Conservation (phyloP, 73 alveolate genomes). For the Stentor roeselii region DNA sequence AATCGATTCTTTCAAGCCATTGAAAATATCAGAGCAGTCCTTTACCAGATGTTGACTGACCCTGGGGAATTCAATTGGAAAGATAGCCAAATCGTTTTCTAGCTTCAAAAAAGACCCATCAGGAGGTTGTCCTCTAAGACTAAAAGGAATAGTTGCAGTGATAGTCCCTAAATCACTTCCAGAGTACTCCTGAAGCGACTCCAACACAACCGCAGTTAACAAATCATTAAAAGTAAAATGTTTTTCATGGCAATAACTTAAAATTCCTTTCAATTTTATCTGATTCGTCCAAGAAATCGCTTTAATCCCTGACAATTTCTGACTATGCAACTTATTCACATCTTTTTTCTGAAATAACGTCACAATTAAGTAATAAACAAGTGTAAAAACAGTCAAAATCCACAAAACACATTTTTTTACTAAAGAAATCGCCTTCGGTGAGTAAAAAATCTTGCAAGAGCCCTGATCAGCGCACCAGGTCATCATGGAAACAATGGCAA, state of each 20-base stretch:
- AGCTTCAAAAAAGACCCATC: slow-evolving; percentile 7
- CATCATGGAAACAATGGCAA: slow-evolving; percentile 6
- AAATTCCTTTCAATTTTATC: background rate
- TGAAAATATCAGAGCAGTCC: background rate
- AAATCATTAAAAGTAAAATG: slow-evolving; percentile 27
- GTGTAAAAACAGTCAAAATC: background rate
- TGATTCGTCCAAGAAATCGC: background rate
- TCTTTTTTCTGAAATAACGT: background rate
- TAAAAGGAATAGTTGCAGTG: slow-evolving; percentile 21
- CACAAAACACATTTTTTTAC: background rate
- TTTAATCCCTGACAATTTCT: background rate
- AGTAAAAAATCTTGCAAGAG: background rate
- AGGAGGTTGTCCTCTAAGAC: slow-evolving; percentile 9
- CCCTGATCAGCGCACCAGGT: slow-evolving; percentile 22
- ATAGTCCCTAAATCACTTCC: slow-evolving; percentile 2
- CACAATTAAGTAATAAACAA: background rate
- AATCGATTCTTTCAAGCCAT: background rate
- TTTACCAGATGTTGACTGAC: background rate
- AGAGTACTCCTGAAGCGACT: slow-evolving; percentile 3
- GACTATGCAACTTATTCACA: background rate
- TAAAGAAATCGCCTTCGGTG: background rate
- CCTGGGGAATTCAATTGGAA: slow-evolving; percentile 14
- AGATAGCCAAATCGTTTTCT: slow-evolving; percentile 26
- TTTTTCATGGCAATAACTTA: background rate
- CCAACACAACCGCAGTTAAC: background rate